Conservation (phyloP, 306 rosid genomes). For the Cicer chorassanicum region DNA sequence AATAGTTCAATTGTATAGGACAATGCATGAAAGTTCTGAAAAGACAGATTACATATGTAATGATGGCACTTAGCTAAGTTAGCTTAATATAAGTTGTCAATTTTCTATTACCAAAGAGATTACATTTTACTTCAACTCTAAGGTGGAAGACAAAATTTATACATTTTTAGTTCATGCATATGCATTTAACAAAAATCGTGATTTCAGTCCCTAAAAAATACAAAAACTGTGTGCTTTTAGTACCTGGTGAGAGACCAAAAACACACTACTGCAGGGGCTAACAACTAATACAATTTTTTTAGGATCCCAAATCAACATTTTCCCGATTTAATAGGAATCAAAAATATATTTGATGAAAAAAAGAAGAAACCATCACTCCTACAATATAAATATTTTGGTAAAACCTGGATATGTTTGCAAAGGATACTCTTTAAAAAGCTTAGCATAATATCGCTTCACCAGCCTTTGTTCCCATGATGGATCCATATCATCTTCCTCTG, state of each 20-base stretch:
- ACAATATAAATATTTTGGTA: conserved; percentile 10
- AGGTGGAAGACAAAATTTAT: not conserved
- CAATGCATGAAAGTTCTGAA: conserved; percentile 2
- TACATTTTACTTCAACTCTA: conserved; percentile 13
- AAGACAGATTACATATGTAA: not conserved
- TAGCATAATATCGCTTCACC: conserved; percentile 89
- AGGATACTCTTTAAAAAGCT: conserved; percentile 99
- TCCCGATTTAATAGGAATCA: not conserved
- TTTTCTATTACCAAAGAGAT: conserved; percentile 26
- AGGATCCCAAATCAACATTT: not conserved
- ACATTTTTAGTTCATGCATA: not conserved
- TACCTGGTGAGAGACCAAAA: not conserved
- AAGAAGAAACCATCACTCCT: conserved; percentile 29
- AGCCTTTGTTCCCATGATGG: conserved; percentile 97
- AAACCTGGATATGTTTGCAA: conserved; percentile 28
- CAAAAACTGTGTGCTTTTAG: not conserved
- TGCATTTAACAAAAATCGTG: not conserved
- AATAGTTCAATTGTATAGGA: not conserved
- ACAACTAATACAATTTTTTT: not conserved
- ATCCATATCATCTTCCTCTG: conserved; percentile 91
- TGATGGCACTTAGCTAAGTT: not conserved
- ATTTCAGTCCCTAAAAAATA: not conserved
- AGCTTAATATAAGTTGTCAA: not conserved
- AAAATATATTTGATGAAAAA: not conserved
- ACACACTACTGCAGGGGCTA: not conserved